phyloP scores from a whole-genome alignment of 176 grass and related monocot genomes.

The Zoysia pacifica region DNA sequence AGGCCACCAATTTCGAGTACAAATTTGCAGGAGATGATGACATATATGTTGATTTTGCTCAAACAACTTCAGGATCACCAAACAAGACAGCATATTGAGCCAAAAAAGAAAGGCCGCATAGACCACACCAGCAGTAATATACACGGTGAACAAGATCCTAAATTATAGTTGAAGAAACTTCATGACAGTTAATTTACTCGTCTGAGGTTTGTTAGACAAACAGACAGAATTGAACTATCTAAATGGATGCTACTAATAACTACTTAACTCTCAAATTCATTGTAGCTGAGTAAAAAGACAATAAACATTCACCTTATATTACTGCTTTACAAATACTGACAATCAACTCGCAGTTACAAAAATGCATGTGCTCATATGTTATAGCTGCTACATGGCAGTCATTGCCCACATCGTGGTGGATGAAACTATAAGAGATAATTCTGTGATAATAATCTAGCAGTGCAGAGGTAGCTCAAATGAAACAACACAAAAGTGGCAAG shows the following conservation, averaged over 20 bases:
- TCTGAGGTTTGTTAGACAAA: background rate
- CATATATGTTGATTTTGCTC: background rate
- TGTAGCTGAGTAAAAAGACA: background rate
- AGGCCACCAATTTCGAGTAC: background rate
- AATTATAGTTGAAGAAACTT: conserved; percentile 23
- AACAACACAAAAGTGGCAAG: background rate
- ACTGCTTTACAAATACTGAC: background rate
- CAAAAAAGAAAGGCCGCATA: conserved; percentile 1
- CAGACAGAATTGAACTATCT: background rate
- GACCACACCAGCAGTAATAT: background rate
- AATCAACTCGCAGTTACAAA: conserved; percentile 2
- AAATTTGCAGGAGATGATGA: background rate
- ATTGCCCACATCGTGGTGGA: background rate
- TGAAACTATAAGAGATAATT: conserved; percentile 5
- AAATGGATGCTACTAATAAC: background rate
- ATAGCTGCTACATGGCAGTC: conserved; percentile 6
- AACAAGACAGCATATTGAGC: background rate
- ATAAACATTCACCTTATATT: conserved; percentile 17
- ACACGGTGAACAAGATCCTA: background rate
- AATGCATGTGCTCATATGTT: background rate
- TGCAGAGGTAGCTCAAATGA: background rate
- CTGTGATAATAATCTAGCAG: conserved; percentile 17
- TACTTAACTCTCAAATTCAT: background rate
- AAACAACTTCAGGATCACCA: background rate
- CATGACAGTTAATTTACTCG: background rate